phyloP scores from a whole-genome alignment of 495 filamentous ascomycete species.

The Rostrohypoxylon terebratum region DNA sequence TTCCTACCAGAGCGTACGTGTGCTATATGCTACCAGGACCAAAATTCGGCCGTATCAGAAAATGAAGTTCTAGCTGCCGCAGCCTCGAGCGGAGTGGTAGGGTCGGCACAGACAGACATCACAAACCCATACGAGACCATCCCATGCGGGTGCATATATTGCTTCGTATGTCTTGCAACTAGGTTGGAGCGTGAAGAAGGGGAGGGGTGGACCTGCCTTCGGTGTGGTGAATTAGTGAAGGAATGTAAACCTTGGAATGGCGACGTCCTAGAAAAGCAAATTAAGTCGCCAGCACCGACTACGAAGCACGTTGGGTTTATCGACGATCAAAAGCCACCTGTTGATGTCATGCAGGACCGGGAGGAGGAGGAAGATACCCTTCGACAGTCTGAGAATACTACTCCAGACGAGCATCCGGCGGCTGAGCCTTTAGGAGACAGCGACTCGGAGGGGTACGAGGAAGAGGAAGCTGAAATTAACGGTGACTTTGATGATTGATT shows the following conservation, averaged over 20 bases:
- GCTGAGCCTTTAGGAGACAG: slow-evolving; percentile 39
- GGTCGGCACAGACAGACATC: slow-evolving; percentile 91
- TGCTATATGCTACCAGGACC: slow-evolving; percentile 96
- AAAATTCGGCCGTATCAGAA: slow-evolving; percentile 79
- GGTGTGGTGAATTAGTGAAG: slow-evolving; percentile 86
- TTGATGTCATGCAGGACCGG: slow-evolving; percentile 28
- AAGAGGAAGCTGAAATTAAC: slow-evolving; percentile 58
- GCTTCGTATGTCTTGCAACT: slow-evolving; percentile 95
- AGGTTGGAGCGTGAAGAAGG: slow-evolving; percentile 92
- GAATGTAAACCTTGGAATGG: slow-evolving; percentile 94
- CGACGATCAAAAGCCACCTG: slow-evolving; percentile 59
- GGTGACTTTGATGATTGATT: slow-evolving; percentile 50
- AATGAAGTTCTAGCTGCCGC: slow-evolving; percentile 73
- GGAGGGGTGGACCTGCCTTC: slow-evolving; percentile 93
- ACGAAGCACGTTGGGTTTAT: slow-evolving; percentile 79
- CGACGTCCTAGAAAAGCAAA: slow-evolving; percentile 76
- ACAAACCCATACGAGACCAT: slow-evolving; percentile 96
- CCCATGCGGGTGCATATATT: slow-evolving; percentile 93
- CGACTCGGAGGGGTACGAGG: slow-evolving; percentile 60
- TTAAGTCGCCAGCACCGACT: slow-evolving; percentile 58
- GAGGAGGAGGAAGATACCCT: slow-evolving; percentile 34
- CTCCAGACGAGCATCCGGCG: slow-evolving; percentile 22
- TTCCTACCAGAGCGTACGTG: slow-evolving; percentile 95
- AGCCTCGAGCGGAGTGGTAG: slow-evolving; percentile 77
- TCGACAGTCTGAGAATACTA: slow-evolving; percentile 13